Conservation (phyloP, 352 stramenopile species). For the Phytophthora idaei region DNA sequence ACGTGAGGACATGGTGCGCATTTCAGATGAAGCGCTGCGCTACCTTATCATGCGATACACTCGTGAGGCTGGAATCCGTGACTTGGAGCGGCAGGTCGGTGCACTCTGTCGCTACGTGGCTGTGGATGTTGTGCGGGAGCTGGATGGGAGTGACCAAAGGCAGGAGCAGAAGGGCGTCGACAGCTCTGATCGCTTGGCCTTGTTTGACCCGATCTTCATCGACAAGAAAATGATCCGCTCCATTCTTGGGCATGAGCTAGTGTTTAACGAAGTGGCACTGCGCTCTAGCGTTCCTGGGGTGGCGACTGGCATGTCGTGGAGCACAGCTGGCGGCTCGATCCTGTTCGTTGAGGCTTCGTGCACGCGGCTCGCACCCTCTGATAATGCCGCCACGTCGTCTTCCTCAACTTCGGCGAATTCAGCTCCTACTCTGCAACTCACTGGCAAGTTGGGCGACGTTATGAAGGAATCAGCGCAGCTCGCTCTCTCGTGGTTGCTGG, state of each 20-base stretch:
- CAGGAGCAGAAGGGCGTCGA: conserved; percentile 18
- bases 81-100: conserved; percentile 80
- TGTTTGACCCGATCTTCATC: conserved; percentile 48
- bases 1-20: conserved; percentile 43
- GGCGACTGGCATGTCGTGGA: conserved; percentile 88
- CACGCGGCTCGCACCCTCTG: conserved; percentile 41
- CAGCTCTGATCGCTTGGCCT: conserved; percentile 22
- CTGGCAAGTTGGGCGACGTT: conserved; percentile 81
- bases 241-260: conserved; percentile 71
- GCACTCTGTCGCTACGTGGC: conserved; percentile 78
- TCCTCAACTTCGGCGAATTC: conserved; percentile 23
- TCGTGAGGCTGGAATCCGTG: conserved; percentile 86
- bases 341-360: conserved; percentile 89
- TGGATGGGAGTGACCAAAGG: conserved; percentile 32
- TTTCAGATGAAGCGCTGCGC: conserved; percentile 66
- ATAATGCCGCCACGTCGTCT: conserved; percentile 18
- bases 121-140: conserved; percentile 69
- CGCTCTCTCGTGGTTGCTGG: conserved; percentile 82
- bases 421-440: conserved; percentile 61
- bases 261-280: conserved; percentile 80
- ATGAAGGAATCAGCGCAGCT: conserved; percentile 91
- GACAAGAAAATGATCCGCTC: conserved; percentile 57
- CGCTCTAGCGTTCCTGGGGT: conserved; percentile 70
- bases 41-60: conserved; percentile 86
- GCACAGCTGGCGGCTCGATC: conserved; percentile 74